These are phyloP conservation scores for Clarireedia sp. DNA, from an alignment of 2,329 filamentous ascomycete genomes.

Conservation along the genomic window DNA sequence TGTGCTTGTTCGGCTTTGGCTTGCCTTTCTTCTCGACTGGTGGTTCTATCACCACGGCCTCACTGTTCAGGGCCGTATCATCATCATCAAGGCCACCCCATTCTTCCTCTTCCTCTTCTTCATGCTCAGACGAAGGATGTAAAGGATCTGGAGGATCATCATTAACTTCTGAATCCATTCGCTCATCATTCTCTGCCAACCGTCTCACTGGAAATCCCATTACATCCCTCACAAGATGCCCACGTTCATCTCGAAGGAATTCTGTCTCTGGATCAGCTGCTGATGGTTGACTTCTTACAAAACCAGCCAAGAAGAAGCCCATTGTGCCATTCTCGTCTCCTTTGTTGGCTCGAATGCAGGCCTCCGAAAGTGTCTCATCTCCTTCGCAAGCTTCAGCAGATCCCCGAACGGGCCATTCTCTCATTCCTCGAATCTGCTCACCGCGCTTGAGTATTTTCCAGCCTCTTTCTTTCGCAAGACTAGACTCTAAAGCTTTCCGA, in stretches of 20 bases:
- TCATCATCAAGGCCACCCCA: constrained; percentile 33
- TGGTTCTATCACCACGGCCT: constrained; percentile 31
- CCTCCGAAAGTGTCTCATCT: constrained; percentile 53
- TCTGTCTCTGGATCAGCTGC: constrained; percentile 9
- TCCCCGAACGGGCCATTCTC: constrained; percentile 64
- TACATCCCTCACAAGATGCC: constrained; percentile 40
- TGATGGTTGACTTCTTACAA: constrained; percentile 45
- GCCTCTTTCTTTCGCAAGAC: constrained; percentile 55
- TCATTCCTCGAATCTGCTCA: constrained; percentile 70
- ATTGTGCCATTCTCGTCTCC: constrained; percentile 78
- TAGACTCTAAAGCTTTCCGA: constrained; percentile 58
- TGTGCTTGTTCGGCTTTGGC: constrained; percentile 6
- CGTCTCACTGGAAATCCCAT: constrained; percentile 33
- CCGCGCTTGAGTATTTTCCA: constrained; percentile 71
- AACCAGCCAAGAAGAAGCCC: constrained; percentile 92
- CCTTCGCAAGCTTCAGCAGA: constrained; percentile 38
- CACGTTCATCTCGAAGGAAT: constrained; percentile 41
- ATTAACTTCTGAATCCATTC: constrained; percentile 8
- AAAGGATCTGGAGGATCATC: not conserved
- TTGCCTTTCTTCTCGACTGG: constrained; percentile 31
- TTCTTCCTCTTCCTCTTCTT: constrained; percentile 30
- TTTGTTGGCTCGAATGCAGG: constrained; percentile 74
- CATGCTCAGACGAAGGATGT: constrained; percentile 10
- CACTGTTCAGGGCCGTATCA: constrained; percentile 10
- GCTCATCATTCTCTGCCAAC: constrained; percentile 14